Conservation (phyloP, 306 rosid genomes). For the Corylus heterophylla region DNA sequence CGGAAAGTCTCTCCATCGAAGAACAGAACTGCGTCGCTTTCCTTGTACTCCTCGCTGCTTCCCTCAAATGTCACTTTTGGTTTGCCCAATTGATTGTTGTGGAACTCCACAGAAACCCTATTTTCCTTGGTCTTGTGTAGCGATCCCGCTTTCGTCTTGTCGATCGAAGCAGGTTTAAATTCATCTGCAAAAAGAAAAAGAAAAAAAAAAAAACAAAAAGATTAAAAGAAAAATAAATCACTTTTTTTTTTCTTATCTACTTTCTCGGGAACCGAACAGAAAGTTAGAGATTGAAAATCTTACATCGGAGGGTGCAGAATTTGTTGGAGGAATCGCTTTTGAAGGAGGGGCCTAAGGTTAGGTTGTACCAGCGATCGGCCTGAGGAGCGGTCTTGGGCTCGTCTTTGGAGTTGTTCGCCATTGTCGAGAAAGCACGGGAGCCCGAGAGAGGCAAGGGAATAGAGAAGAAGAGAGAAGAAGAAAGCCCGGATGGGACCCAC, state of each 20-base stretch:
- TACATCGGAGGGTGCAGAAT: conserved; percentile 92
- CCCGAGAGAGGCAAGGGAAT: not conserved
- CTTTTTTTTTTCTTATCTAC: not conserved
- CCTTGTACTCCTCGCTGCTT: conserved; percentile 79
- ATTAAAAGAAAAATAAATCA: too few relatives aligned
- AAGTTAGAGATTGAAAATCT: conserved; percentile 15
- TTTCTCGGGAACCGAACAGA: conserved; percentile 24
- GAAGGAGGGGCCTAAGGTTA: conserved; percentile 81
- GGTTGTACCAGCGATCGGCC: conserved; percentile 79
- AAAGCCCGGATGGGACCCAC: conserved; percentile 3
- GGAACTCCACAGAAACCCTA: conserved; percentile 80
- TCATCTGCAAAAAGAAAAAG: conserved; percentile 57
- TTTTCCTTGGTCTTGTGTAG: conserved; percentile 81
- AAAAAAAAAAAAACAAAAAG: not conserved
- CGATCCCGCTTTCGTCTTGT: conserved; percentile 70
- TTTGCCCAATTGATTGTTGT: conserved; percentile 83
- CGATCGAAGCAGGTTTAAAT: conserved; percentile 91
- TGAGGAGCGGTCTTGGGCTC: conserved; percentile 87
- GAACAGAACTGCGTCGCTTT: conserved; percentile 82
- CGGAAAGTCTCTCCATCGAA: conserved; percentile 79
- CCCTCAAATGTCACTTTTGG: conserved; percentile 93
- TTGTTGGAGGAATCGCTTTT: conserved; percentile 74
- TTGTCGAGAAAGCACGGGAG: conserved; percentile 21
- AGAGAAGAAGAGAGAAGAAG: too few relatives aligned
- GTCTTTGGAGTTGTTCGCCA: conserved; percentile 77